Evolutionary conservation across 257 asterid genomes (phyloP).

Genomic region (Lithospermum erythrorhizon): DNA sequence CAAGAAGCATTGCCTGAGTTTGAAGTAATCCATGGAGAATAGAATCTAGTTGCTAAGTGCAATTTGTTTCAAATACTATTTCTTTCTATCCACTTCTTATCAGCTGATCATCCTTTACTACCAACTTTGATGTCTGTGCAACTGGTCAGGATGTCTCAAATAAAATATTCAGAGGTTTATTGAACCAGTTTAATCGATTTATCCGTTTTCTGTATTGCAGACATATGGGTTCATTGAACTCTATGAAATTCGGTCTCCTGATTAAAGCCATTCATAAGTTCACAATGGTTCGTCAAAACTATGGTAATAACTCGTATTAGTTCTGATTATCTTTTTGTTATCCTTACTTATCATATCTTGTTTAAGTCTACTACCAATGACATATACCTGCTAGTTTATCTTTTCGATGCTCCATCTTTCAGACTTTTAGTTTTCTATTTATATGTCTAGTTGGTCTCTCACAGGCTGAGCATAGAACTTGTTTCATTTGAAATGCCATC

Average conservation of each 20-base stretch:
- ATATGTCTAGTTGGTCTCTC: too few species aligned
- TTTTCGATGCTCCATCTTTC: too few species aligned
- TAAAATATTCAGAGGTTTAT: not conserved
- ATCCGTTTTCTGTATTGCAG: slow-evolving; percentile 18
- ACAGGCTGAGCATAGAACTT: too few species aligned
- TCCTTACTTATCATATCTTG: not conserved
- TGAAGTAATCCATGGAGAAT: not conserved
- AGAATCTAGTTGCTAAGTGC: not conserved
- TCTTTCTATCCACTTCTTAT: not conserved
- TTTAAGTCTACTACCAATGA: not conserved
- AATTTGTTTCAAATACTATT: too few species aligned
- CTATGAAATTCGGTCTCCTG: slow-evolving; percentile 64
- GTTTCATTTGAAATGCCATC: too few species aligned
- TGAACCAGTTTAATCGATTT: not conserved
- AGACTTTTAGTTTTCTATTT: too few species aligned
- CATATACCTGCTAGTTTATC: too few species aligned
- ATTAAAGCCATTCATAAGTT: slow-evolving; percentile 62
- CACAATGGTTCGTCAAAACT: slow-evolving; percentile 76
- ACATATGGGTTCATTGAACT: slow-evolving; percentile 49
- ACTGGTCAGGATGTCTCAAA: not conserved
- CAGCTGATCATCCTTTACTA: not conserved
- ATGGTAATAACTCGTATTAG: slow-evolving; percentile 19
- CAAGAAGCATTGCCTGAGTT: not conserved
- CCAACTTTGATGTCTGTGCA: not conserved
- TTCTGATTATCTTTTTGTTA: too few species aligned